These are phyloP conservation scores for Syzygium grande DNA, from an alignment of 345 rosid species.

Conservation along the genomic window DNA sequence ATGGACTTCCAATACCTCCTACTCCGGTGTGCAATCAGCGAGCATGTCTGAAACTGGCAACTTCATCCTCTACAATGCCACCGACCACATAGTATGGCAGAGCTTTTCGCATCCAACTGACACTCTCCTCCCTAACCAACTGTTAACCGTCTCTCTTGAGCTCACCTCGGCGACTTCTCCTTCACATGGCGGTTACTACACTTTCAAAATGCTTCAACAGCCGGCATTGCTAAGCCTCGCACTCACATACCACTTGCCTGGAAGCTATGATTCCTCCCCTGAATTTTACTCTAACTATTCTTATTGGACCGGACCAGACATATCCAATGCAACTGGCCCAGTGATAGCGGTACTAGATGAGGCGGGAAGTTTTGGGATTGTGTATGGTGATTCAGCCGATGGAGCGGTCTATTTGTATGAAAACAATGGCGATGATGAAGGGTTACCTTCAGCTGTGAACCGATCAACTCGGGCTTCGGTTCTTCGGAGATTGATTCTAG, in stretches of 20 bases:
- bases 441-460: constrained; percentile 24
- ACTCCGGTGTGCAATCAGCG: constrained; percentile 35
- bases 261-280: constrained; percentile 7
- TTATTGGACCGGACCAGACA: constrained; percentile 79
- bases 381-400: constrained; percentile 58
- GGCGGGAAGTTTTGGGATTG: constrained; percentile 81
- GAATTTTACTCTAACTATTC: constrained; percentile 49
- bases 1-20: constrained; percentile 85
- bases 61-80: constrained; percentile 42
- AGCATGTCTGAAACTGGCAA: constrained; percentile 78
- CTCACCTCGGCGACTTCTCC: constrained; percentile 37
- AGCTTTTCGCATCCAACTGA: constrained; percentile 78
- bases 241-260: constrained; percentile 55
- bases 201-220: constrained; percentile 80
- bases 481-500: constrained; percentile 56
- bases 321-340: constrained; percentile 76
- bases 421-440: constrained; percentile 53
- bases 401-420: constrained; percentile 82
- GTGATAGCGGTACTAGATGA: constrained; percentile 65
- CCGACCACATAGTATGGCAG: constrained; percentile 50
- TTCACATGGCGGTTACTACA: constrained; percentile 49
- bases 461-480: constrained; percentile 25
- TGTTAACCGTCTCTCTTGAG: constrained; percentile 55
- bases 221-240: constrained; percentile 74
- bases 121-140: constrained; percentile 83